Conservation (phyloP, 1,284 basidiomycete genomes). For the Mycena sp. region DNA sequence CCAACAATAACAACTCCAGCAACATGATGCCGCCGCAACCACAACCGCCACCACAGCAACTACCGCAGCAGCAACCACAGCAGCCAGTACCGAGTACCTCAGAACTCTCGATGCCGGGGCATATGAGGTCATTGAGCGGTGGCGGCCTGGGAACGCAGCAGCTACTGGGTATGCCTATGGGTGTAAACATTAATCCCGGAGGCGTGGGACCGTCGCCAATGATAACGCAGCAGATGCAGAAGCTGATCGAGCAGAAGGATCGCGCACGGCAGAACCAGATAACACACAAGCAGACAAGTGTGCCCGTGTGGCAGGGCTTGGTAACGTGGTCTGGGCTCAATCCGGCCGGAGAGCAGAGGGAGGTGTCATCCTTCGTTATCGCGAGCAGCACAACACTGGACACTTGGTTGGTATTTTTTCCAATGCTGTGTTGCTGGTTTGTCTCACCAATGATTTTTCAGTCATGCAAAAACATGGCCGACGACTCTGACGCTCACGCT, state of each 20-base stretch:
- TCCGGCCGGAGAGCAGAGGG: constrained; percentile 48
- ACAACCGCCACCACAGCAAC: constrained; percentile 13
- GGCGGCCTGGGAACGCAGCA: neutral
- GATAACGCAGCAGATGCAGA: constrained; percentile 57
- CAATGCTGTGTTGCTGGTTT: neutral
- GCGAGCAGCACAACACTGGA: constrained; percentile 38
- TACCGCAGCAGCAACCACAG: neutral
- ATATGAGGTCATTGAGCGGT: constrained; percentile 22
- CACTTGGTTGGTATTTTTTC: constrained; percentile 41
- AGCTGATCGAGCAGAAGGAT: constrained; percentile 56
- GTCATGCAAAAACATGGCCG: constrained; percentile 54
- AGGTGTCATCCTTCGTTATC: constrained; percentile 55
- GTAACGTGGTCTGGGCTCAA: constrained; percentile 59
- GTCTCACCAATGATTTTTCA: constrained; percentile 36
- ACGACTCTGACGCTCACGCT: too few relatives aligned
- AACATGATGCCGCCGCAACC: constrained; percentile 9
- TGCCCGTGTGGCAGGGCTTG: constrained; percentile 59
- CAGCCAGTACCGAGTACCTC: neutral
- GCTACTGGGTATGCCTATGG: neutral
- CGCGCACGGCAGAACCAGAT: constrained; percentile 24
- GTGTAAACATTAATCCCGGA: constrained; percentile 15
- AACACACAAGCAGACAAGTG: neutral
- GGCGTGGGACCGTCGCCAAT: constrained; percentile 26
- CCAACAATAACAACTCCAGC: neutral
- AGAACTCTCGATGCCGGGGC: constrained; percentile 12